Evolutionary conservation across 2,329 filamentous ascomycete genomes (phyloP).

Genomic region (Xylaria sp.): DNA sequence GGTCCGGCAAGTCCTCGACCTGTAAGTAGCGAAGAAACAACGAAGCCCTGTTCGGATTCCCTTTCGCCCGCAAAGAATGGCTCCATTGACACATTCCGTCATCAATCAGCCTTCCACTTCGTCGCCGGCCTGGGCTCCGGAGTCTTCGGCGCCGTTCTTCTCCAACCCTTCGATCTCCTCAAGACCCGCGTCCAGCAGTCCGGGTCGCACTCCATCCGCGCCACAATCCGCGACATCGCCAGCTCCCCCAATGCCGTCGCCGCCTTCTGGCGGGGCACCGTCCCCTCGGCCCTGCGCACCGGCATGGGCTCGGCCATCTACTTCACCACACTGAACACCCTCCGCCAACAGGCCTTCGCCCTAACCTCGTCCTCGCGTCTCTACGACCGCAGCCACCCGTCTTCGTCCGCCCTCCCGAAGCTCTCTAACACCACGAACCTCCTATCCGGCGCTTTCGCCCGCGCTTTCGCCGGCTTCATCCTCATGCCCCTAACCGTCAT

Average conservation of each 20-base stretch:
- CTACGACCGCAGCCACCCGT: slow-evolving; percentile 10
- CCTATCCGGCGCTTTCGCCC: slow-evolving; percentile 73
- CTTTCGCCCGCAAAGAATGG: slow-evolving; percentile 1
- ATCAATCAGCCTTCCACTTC: slow-evolving; percentile 69
- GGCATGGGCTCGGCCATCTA: slow-evolving; percentile 91
- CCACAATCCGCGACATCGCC: slow-evolving; percentile 65
- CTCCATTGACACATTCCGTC: not conserved
- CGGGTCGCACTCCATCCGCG: slow-evolving; percentile 60
- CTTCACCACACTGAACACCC: slow-evolving; percentile 79
- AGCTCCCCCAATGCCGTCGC: slow-evolving; percentile 57
- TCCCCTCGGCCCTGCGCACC: slow-evolving; percentile 88
- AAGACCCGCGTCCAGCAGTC: slow-evolving; percentile 96
- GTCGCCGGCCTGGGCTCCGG: slow-evolving; percentile 82
- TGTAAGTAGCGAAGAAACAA: slow-evolving; percentile 21
- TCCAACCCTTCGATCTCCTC: slow-evolving; percentile 92
- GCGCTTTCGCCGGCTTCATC: slow-evolving; percentile 80
- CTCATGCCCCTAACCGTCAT: slow-evolving; percentile 96
- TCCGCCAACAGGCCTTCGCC: slow-evolving; percentile 61
- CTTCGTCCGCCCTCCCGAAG: slow-evolving; percentile 71
- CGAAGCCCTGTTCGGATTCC: not conserved
- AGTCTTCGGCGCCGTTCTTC: slow-evolving; percentile 77
- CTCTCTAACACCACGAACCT: slow-evolving; percentile 82
- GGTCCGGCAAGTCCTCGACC: slow-evolving; percentile 24
- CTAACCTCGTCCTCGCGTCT: slow-evolving; percentile 18
- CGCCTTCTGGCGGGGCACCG: slow-evolving; percentile 84